Base-by-base conservation (phyloP, 1,284 basidiomycete species). In the Apiotrichum laibachii region DNA sequence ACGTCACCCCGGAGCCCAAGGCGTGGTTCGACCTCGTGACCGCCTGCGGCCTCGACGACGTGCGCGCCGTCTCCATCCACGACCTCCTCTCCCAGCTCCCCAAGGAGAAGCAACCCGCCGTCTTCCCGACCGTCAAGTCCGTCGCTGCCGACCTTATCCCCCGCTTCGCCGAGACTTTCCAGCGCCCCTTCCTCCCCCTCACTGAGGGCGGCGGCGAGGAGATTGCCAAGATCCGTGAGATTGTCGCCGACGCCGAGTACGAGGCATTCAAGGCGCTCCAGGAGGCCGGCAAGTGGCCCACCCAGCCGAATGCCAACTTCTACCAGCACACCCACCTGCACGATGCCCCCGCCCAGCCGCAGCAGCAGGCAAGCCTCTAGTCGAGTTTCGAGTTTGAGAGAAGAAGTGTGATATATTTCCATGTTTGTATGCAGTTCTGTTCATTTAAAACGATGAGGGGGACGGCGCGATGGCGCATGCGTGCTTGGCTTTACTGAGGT, bases 11-110 rank as follows among this genome's bases (percentile, higher is more conserved):
- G 18, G 86, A 93, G 64, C 91, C 90, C 2, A 73, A 85, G 18
- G 70, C 79, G 16, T 97, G 95, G 89, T 98, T 99, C 73, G 82
- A 88, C 68, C 81, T 85, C 59, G 85, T 99, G 45, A 86, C 95
- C 1, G 95, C 96, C 0, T 99, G 96, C 76, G 96, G 96, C 1
- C 81, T 98, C 54, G 83, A 82, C n/a, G 89, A 90, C 61, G 90
- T 97, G 46, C 84, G 81, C 56, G 90, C 93, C 1, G 69, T 69
- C 0, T 71, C 68, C 6, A 51, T 79, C 13, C 63, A 80, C 82
- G 65, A 72, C 31, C 60, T 73, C 12, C 50, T 72, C 16, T 11
- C 45, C 4, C 58, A 64, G 0, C 19, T 53, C n/a, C 45, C 63
- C 5, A 26, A 49, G 2, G 55, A 51, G 6, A 22, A 50, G 1